These are phyloP conservation scores for Mycena albidolilacea DNA, from an alignment of 768 basidiomycete genomes.

Conservation along the genomic window DNA sequence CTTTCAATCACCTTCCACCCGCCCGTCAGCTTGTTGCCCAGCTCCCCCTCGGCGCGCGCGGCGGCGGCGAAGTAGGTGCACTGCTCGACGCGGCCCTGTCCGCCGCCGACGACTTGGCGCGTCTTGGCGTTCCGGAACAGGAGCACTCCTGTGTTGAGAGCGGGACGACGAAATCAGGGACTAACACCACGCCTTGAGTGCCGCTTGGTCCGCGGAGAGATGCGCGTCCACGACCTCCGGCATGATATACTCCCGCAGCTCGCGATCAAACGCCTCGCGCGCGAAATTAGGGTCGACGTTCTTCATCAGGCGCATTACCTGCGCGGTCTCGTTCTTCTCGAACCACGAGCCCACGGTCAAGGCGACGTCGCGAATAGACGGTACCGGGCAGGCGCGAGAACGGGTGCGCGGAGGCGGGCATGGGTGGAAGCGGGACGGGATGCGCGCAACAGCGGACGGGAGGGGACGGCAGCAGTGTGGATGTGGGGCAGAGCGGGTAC, in stretches of 20 bases:
- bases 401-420: too few species aligned
- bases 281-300: slow-evolving; percentile 90
- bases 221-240: slow-evolving; percentile 99
- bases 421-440: too few species aligned
- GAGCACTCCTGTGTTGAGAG: slow-evolving; percentile 96
- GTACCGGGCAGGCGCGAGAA: too few species aligned
- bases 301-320: slow-evolving; percentile 90
- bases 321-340: slow-evolving; percentile 99
- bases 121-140: slow-evolving; percentile 93
- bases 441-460: too few species aligned
- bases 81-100: slow-evolving; percentile 93
- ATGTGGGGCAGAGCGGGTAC: too few species aligned
- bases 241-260: slow-evolving; percentile 95
- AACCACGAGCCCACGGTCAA: slow-evolving; percentile 91
- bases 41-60: slow-evolving; percentile 89
- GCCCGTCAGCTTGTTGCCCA: slow-evolving; percentile 93
- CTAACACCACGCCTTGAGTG: slow-evolving; percentile 91
- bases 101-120: slow-evolving; percentile 88
- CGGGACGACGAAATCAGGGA: slow-evolving; percentile 92
- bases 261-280: slow-evolving; percentile 89
- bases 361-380: slow-evolving; percentile 90
- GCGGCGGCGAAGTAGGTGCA: slow-evolving; percentile 94
- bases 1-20: slow-evolving; percentile 99
- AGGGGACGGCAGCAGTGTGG: too few species aligned
- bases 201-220: slow-evolving; percentile 89